Evolutionary conservation across 2,329 filamentous ascomycete species (phyloP).

Genomic region (Fusarium aywerte): DNA sequence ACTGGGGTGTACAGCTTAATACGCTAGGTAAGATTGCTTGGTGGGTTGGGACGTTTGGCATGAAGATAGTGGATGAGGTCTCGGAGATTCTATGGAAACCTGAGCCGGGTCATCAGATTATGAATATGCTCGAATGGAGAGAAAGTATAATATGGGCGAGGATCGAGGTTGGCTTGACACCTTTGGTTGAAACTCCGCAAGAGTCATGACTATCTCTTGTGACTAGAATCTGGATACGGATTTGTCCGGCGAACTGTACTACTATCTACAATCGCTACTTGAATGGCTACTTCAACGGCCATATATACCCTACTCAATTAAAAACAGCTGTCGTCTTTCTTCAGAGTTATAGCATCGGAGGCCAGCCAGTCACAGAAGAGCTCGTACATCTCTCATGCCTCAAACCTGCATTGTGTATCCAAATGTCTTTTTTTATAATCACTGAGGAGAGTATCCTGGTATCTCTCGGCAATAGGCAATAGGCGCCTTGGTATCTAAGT

Average conservation of each 20-base stretch:
- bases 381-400: background rate
- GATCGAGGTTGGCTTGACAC: constrained; percentile 23
- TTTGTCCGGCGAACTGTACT: background rate
- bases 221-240: background rate
- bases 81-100: constrained; percentile 24
- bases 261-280: background rate
- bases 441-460: background rate
- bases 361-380: background rate
- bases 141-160: constrained; percentile 39
- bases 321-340: background rate
- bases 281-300: background rate
- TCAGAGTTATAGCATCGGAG: background rate
- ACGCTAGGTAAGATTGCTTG: constrained; percentile 38
- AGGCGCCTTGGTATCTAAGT: constrained; percentile 30
- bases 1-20: constrained; percentile 52
- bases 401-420: background rate
- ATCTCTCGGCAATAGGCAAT: background rate
- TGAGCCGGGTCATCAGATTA: background rate
- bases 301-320: constrained; percentile 8
- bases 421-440: background rate
- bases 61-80: constrained; percentile 38
- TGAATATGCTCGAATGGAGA: constrained; percentile 28
- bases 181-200: background rate
- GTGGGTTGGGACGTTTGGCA: constrained; percentile 43
- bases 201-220: background rate